These are phyloP conservation scores for Hordeum pubiflorum DNA, from an alignment of 202 grass and related monocot species.

Conservation along the genomic window DNA sequence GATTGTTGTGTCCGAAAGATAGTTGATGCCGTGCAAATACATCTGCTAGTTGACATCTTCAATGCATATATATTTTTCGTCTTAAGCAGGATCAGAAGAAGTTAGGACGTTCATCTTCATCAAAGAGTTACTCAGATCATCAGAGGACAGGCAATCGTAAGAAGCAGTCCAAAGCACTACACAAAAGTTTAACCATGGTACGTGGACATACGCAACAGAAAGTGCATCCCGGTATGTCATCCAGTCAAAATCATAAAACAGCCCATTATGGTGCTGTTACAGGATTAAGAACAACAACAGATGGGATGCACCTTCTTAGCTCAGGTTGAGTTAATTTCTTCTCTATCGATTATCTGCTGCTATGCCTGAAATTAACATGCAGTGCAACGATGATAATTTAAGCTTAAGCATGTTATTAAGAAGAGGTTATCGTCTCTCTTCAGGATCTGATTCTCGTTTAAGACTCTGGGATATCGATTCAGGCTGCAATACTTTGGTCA, in stretches of 20 bases:
- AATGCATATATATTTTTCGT: background rate
- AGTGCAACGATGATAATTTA: background rate
- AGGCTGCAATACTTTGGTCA: slow-evolving; percentile 77
- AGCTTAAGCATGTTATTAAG: slow-evolving; percentile 9
- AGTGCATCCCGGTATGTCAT: slow-evolving; percentile 64
- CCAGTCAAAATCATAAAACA: slow-evolving; percentile 64
- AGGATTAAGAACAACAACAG: slow-evolving; percentile 65
- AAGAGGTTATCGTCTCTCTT: slow-evolving; percentile 15
- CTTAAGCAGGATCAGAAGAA: slow-evolving; percentile 24
- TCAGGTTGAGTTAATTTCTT: slow-evolving; percentile 48
- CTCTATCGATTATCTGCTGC: background rate
- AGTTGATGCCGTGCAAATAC: background rate
- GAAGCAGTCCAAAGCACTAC: slow-evolving; percentile 28
- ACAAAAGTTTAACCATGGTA: slow-evolving; percentile 29
- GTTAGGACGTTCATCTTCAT: slow-evolving; percentile 40
- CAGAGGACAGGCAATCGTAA: slow-evolving; percentile 42
- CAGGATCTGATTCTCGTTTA: slow-evolving; percentile 91
- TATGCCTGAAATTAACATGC: background rate
- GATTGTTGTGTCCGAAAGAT: slow-evolving; percentile 1
- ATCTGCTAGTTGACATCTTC: background rate
- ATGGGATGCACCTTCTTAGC: slow-evolving; percentile 96
- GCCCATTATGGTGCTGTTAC: slow-evolving; percentile 96
- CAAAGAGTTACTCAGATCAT: slow-evolving; percentile 24
- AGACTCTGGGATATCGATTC: slow-evolving; percentile 91
- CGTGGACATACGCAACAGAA: slow-evolving; percentile 37